A percentile compares a stretch with the other conserved stretches of the same genome.
phyloP scores from a whole-genome alignment of 257 asterid species.

The Striga asiatica region DNA sequence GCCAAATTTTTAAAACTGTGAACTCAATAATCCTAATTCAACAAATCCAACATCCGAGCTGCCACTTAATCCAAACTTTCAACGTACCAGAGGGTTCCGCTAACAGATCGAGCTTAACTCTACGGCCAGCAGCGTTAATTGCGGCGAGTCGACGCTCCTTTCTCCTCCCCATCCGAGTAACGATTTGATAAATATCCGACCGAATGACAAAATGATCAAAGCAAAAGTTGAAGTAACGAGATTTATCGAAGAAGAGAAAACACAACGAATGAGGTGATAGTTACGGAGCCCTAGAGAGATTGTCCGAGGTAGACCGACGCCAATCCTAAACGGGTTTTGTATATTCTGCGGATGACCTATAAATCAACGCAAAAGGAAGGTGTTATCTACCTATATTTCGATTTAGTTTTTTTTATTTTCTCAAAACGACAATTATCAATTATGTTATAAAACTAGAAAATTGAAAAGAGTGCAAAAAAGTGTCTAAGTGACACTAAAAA shows the following conservation, averaged over 20 bases:
- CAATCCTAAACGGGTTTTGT: no score
- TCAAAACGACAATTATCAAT: no score
- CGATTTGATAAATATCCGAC: constrained; percentile 2
- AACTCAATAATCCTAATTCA: neutral
- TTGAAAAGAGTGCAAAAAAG: no score
- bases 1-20: neutral
- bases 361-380: no score
- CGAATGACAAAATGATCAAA: neutral
- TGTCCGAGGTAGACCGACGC: neutral
- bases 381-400: no score
- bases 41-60: neutral
- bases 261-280: neutral
- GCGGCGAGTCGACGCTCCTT: constrained; percentile 90
- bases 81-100: constrained; percentile 89
- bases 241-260: neutral
- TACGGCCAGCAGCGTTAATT: constrained; percentile 48
- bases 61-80: neutral
- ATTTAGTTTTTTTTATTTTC: no score
- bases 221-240: neutral
- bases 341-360: no score
- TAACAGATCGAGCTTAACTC: constrained; percentile 85
- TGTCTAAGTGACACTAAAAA: no score
- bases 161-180: constrained; percentile 65
- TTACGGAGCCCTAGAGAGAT: constrained; percentile 16
- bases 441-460: no score